Evolutionary conservation across 768 basidiomycete genomes (phyloP), one percentile per base, ranked within the genome.

Genomic region (Leccinum truebloodii): DNA sequence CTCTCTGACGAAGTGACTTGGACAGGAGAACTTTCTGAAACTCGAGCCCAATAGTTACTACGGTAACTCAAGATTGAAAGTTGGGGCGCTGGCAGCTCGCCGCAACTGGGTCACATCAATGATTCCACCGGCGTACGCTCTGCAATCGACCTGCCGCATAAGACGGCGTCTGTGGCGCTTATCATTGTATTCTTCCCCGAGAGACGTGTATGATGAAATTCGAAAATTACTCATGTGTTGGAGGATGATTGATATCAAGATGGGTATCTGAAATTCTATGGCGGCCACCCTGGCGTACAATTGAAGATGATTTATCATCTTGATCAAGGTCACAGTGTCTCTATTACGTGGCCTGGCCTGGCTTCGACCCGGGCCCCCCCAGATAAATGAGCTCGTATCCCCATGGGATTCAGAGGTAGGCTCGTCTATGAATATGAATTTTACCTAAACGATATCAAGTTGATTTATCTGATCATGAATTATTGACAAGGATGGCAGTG

Each of bases 401-500:
- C 6, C 41, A 20, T 44, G 41, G 35, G 26, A 26, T 26, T 26
- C 24, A 26, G 39, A 41, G 41, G 41, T 18, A 20, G 20, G 44
- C 10, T 20, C n/a, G 41, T 20, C 44, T 20, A 46, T 20, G 44
- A 20, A 20, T 20, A 46, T 20, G 44, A 20, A 20, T 20, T 46
- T 46, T 44, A 44, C n/a, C 41, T 44, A 44, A 44, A 44, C 41
- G n/a, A 51, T 16, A 18, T 51, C 16, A 6, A 24, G 9, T 22
- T 30, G 7, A 48, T 52, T 53, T 35, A 22, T 41, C 46, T 39
- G 37, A 28, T 34, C 34, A 35, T 35, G 34, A 34, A 6, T 26
- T 22, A 16, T 50, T 30, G n/a, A 28, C 20, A 61, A 61, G 59
- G 46, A 57, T 69, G 22, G 26, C 61, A 13, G 12, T 63, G 13